phyloP scores from a whole-genome alignment of 2,329 filamentous ascomycete species.

The Phyllosticta citrichinensis region DNA sequence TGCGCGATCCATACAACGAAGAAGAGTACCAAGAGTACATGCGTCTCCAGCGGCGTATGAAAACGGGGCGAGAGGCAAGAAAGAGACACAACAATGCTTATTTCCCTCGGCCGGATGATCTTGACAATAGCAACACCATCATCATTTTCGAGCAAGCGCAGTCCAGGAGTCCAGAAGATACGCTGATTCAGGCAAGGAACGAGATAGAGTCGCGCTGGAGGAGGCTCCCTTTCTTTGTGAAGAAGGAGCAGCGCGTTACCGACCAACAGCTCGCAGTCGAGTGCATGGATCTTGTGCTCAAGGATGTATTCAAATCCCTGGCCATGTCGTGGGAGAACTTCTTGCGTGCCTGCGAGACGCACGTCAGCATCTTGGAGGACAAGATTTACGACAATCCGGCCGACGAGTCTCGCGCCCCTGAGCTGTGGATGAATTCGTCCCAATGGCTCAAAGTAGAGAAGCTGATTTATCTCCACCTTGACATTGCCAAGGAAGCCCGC shows the following conservation, averaged over 20 bases:
- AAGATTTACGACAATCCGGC: slow-evolving; percentile 45
- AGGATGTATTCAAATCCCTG: slow-evolving; percentile 41
- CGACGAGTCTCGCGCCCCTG: slow-evolving; percentile 42
- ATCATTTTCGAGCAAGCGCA: slow-evolving; percentile 45
- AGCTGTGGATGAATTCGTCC: slow-evolving; percentile 42
- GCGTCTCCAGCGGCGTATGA: slow-evolving; percentile 18
- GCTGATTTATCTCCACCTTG: slow-evolving; percentile 40
- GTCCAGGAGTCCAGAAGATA: slow-evolving; percentile 38
- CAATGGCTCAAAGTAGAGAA: slow-evolving; percentile 45
- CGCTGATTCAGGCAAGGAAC: slow-evolving; percentile 39
- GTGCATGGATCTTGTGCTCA: slow-evolving; percentile 41
- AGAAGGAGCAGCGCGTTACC: slow-evolving; percentile 32
- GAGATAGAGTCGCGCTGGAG: slow-evolving; percentile 45
- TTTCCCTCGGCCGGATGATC: slow-evolving; percentile 31
- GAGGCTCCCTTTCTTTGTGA: slow-evolving; percentile 41
- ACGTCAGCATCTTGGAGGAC: slow-evolving; percentile 41
- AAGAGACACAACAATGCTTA: slow-evolving; percentile 20
- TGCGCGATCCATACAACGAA: slow-evolving; percentile 37
- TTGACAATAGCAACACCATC: slow-evolving; percentile 42
- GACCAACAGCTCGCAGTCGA: slow-evolving; percentile 36
- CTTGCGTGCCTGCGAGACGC: slow-evolving; percentile 36
- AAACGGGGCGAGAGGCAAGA: neutral
- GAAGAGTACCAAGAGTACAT: slow-evolving; percentile 26
- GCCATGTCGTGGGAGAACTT: slow-evolving; percentile 37
- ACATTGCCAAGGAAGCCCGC: slow-evolving; percentile 38